Evolutionary conservation across 495 filamentous ascomycete species (phyloP).

Genomic region (Stereocaulon alpinum): DNA sequence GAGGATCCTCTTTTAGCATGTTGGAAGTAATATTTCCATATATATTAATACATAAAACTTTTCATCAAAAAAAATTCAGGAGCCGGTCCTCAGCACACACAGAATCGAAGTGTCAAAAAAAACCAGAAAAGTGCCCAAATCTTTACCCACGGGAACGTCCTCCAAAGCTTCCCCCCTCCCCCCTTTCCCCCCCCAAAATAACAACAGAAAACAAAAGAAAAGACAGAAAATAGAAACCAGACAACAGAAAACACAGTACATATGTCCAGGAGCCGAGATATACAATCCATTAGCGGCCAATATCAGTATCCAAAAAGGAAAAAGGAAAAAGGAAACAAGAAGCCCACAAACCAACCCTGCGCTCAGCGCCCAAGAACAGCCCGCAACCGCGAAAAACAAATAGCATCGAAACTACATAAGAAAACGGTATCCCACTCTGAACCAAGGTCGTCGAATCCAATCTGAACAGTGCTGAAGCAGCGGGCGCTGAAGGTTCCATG

Average conservation of each 20-base stretch:
- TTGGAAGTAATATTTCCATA: too few species aligned
- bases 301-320: not conserved
- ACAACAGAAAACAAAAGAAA: not conserved
- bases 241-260: not conserved
- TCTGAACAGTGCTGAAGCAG: too few species aligned
- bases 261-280: slow-evolving; percentile 1
- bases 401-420: not conserved
- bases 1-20: too few species aligned
- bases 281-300: not conserved
- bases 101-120: not conserved
- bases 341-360: not conserved
- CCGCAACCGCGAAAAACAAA: not conserved
- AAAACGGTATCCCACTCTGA: too few species aligned
- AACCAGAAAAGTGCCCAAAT: not conserved
- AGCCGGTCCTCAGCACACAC: not conserved
- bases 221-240: too few species aligned
- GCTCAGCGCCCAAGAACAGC: slow-evolving; percentile 11
- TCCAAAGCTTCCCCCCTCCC: not conserved
- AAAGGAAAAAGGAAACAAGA: not conserved
- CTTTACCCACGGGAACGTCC: not conserved
- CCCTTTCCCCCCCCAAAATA: too few species aligned
- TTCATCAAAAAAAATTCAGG: not conserved
- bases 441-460: too few species aligned
- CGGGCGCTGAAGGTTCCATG: too few species aligned
- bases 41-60: not conserved